phyloP scores from a whole-genome alignment of 805 yeast species.

The Candida anglica region DNA sequence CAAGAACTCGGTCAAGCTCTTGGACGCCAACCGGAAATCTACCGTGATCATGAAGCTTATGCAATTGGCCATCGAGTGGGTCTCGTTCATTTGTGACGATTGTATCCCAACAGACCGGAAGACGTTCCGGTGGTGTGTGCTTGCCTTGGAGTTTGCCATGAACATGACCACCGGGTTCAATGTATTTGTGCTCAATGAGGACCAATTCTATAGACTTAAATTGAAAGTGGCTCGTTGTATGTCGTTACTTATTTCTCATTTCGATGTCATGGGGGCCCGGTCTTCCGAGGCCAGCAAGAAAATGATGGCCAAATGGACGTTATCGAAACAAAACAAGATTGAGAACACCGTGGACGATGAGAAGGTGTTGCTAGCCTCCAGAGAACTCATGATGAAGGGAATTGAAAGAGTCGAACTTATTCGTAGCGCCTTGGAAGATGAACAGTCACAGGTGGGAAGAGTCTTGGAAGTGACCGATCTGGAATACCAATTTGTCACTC shows the following conservation, averaged over 20 bases:
- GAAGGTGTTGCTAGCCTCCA: slow-evolving; percentile 43
- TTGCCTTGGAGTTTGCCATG: slow-evolving; percentile 95
- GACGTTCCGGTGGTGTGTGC: slow-evolving; percentile 94
- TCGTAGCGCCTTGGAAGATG: slow-evolving; percentile 39
- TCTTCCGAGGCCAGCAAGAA: slow-evolving; percentile 65
- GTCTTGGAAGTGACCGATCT: slow-evolving; percentile 84
- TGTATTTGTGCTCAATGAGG: slow-evolving; percentile 73
- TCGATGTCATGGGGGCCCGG: slow-evolving; percentile 97
- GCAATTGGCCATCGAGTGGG: slow-evolving; percentile 82
- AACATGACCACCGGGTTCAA: slow-evolving; percentile 88
- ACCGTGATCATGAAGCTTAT: slow-evolving; percentile 69
- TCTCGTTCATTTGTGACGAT: slow-evolving; percentile 87
- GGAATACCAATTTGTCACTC: slow-evolving; percentile 81
- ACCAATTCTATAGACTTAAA: slow-evolving; percentile 67
- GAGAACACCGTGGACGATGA: slow-evolving; percentile 41
- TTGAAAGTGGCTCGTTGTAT: slow-evolving; percentile 90
- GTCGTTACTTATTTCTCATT: slow-evolving; percentile 89
- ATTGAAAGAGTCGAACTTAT: slow-evolving; percentile 59
- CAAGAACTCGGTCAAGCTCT: slow-evolving; percentile 59
- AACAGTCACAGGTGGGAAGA: slow-evolving; percentile 65
- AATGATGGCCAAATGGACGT: slow-evolving; percentile 51
- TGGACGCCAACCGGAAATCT: slow-evolving; percentile 64
- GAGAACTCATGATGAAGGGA: slow-evolving; percentile 65
- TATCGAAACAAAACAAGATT: slow-evolving; percentile 50
- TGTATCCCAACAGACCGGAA: slow-evolving; percentile 88